These are phyloP conservation scores for Hura crepitans DNA, from an alignment of 441 rosid genomes.

Conservation along the genomic window DNA sequence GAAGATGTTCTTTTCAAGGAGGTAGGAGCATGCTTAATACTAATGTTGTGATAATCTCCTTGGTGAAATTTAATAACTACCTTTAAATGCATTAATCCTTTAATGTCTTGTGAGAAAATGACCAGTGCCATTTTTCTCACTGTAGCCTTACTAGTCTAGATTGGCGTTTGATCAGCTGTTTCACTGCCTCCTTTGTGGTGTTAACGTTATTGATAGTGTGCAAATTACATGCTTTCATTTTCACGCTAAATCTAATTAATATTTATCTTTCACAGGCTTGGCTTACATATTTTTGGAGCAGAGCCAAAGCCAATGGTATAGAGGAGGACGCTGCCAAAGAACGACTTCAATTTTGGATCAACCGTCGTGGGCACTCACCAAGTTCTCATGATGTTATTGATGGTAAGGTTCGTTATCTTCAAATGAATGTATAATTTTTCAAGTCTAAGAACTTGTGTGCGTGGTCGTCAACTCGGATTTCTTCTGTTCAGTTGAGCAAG, in stretches of 20 bases:
- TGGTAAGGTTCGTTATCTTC: slow-evolving; percentile 40
- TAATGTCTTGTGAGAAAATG: not conserved
- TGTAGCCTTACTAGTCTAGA: not conserved
- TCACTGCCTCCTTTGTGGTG: not conserved
- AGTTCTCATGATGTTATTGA: slow-evolving; percentile 78
- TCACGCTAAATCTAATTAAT: slow-evolving; percentile 13
- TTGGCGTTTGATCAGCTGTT: not conserved
- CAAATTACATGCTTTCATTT: not conserved
- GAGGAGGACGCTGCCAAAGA: slow-evolving; percentile 89
- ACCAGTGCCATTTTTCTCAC: not conserved
- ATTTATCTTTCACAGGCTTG: slow-evolving; percentile 55
- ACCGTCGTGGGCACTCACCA: slow-evolving; percentile 54
- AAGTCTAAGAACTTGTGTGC: too few species aligned
- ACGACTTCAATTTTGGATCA: slow-evolving; percentile 72
- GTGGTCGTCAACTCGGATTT: too few species aligned
- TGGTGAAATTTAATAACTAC: slow-evolving; percentile 6
- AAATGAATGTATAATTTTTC: not conserved
- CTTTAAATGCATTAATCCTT: not conserved
- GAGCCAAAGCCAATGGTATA: slow-evolving; percentile 72
- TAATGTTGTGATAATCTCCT: too few species aligned
- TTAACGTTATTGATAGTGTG: not conserved
- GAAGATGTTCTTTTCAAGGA: slow-evolving; percentile 99
- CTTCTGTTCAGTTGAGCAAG: slow-evolving; percentile 63
- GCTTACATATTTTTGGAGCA: slow-evolving; percentile 86
- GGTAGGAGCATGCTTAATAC: too few species aligned